Base-by-base conservation (phyloP, 2,329 filamentous ascomycete genomes). In the Fusarium redolens region DNA sequence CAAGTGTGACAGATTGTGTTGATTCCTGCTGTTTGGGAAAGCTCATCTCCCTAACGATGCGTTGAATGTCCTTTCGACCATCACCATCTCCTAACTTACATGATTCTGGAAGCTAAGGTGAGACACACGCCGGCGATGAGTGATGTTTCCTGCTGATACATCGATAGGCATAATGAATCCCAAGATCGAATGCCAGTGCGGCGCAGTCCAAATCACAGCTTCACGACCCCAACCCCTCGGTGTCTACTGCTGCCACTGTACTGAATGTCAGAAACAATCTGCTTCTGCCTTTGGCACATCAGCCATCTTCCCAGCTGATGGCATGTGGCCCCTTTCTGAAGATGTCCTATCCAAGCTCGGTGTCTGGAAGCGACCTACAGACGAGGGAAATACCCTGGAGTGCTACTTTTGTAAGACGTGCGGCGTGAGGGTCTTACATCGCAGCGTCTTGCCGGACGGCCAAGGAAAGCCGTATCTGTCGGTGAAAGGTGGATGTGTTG, bases 401-500 rank as follows among this genome's bases (percentile, higher is more conserved):
- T 86, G 84, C 74, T 84, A 81, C 63, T 84, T 84, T 61, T 84
- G 82, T 71, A 79, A 78, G 25, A 75, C 69, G 5, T 86, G 85
- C 73, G 86, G 86, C 14, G 82, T 81, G n/a, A 82, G 86, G 17
- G 58, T 88, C n/a, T 75, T 87, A 31, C 86, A 88, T 68, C 82
- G 84, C 48, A 78, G 81, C 44, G 76, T 82, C 28, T 72, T 81
- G 11, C 68, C 78, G 3, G 81, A 85, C 62, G 85, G 85, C 5
- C 78, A 70, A 7, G 78, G 81, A 8, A 77, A 81, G 30, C 37
- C 78, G 0, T 83, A 80, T 0, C 65, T 87, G 13, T 84, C 80
- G 25, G 76, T 88, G 69, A 88, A 88, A 77, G 86, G 84, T 7
- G 86, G 86, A 0, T 79, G 82, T 15, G 67, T 87, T 20, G 75